A percentile compares a stretch with the other conserved stretches of the same genome.
Evolutionary conservation across 2,329 filamentous ascomycete species (phyloP).

Genomic region (Immersiporthe knoxdaviesiana): DNA sequence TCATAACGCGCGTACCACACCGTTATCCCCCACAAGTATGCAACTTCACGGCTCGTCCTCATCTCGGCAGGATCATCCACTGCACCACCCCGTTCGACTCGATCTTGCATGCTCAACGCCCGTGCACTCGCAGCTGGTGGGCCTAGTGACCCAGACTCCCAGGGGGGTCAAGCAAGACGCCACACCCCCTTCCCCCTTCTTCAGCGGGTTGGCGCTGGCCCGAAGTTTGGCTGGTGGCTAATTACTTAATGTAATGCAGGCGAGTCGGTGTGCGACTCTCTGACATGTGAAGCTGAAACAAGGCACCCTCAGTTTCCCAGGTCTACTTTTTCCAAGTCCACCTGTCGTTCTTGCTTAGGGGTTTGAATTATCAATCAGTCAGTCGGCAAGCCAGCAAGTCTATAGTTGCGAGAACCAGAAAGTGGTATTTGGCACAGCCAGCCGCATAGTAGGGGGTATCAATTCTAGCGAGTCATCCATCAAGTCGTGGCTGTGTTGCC

Average conservation of each 20-base stretch:
- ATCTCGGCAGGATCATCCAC: not conserved
- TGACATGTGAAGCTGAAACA: not conserved
- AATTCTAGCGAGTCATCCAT: conserved; percentile 1
- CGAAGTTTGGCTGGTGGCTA: not conserved
- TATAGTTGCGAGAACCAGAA: not conserved
- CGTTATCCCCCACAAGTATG: not conserved
- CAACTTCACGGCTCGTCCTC: too few species aligned
- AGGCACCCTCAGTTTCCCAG: not conserved
- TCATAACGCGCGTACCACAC: not conserved
- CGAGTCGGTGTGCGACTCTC: not conserved
- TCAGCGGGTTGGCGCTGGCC: not conserved
- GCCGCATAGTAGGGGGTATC: conserved; percentile 1
- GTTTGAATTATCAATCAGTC: not conserved
- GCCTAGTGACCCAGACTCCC: not conserved
- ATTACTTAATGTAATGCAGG: too few species aligned
- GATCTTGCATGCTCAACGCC: not conserved
- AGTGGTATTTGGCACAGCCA: not conserved
- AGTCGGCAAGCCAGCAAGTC: not conserved
- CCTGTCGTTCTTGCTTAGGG: not conserved
- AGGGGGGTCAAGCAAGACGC: not conserved
- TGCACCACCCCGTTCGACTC: not conserved
- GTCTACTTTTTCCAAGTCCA: not conserved
- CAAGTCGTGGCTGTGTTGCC: not conserved
- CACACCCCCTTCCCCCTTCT: not conserved
- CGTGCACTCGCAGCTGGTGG: not conserved